Base-by-base conservation (phyloP, 2,329 filamentous ascomycete genomes). In the Verticillium longisporum region DNA sequence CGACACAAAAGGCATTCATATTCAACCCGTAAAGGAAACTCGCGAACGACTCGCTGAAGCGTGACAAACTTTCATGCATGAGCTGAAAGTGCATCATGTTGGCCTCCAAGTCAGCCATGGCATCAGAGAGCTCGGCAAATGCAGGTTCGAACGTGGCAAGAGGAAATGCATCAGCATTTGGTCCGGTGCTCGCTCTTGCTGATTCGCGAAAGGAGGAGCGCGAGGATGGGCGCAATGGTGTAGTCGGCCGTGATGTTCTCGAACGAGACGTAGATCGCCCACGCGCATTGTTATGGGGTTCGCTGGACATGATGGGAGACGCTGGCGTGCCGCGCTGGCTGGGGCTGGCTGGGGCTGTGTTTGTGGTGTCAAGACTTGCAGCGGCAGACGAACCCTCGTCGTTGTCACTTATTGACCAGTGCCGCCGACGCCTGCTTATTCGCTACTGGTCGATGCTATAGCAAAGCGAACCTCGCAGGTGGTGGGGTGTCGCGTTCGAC, bases 1-100 rank as follows among this genome's bases (percentile, higher is more conserved):
- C 95, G 36, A 98, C 93, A 73, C 94, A 98, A 73, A 98, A 99
- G 1, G 95, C 95, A 74, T 97, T 98, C 93, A 99, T 97, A 72
- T 98, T 98, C 72, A 99, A 75, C 1, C 95, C 95, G 69, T 98
- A 99, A 55, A 99, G 77, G 70, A 99, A 98, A 68, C 89, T 92
- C 1, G 92, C 92, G 75, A 99, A 99, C 71, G 90, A 96, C 80
- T 99, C 95, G 74, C 89, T 94, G 75, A 99, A 99, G 32, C 95
- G 86, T 31, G 91, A 87, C 67, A 99, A 77, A 70, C 91, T 96
- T 78, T 98, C 94, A 71, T 99, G 92, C 88, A 99, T 96, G 65
- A 97, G 79, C 74, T 98, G 94, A 67, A 99, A 87, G 73, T 97
- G 92, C 88, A 96, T 92, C 80, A 98, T 92, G 74, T 99, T 98